Percentiles rank a stretch among this genome's conserved stretches.
Conservation (phyloP, 345 rosid genomes). For the Populus nigra region DNA sequence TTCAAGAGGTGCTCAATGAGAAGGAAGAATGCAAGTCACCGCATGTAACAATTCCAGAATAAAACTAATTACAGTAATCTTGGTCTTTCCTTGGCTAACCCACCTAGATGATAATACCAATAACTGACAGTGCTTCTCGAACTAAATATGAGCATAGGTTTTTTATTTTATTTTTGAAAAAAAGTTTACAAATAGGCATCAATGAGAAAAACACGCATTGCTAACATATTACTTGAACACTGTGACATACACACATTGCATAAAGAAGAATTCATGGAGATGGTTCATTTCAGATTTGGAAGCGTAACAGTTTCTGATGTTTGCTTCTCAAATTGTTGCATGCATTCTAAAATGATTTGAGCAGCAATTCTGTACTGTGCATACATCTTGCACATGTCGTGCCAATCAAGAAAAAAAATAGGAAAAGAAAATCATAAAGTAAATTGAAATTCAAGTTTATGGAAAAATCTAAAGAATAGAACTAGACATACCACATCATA, state of each 20-base stretch:
- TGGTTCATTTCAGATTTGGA: neutral
- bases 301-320: neutral
- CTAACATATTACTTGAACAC: neutral
- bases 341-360: neutral
- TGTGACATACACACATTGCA: neutral
- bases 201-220: neutral
- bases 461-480: neutral
- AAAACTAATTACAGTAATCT: no score
- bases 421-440: neutral
- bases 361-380: neutral
- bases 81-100: neutral
- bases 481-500: conserved; percentile 64
- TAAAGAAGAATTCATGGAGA: neutral
- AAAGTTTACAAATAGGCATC: neutral
- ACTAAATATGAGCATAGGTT: neutral
- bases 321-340: neutral
- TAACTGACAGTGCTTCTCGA: neutral
- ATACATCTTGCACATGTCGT: neutral
- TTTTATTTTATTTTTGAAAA: no score
- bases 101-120: neutral
- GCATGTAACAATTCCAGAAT: no score
- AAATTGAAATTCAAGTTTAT: neutral
- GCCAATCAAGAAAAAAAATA: neutral
- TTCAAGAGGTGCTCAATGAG: neutral
- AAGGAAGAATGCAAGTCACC: neutral